Percentiles rank a stretch among this genome's conserved stretches.
Conservation (phyloP, 495 filamentous ascomycete species). For the Penicillium diatomitis region DNA sequence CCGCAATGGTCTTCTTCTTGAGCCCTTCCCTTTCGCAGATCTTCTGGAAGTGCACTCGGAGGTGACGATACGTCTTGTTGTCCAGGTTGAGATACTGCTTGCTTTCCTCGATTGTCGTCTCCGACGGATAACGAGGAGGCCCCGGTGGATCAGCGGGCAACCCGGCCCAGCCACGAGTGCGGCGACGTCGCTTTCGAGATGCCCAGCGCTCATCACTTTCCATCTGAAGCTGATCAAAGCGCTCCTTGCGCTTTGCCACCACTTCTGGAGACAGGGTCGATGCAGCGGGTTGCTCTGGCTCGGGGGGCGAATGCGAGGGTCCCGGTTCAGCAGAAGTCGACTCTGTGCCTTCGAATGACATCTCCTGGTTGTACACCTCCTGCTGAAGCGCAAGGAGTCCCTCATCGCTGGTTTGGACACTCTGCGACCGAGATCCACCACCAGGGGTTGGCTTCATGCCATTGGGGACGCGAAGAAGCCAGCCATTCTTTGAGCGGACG, state of each 20-base stretch:
- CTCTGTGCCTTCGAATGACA: slow-evolving; percentile 17
- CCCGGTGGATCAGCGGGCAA: slow-evolving; percentile 65
- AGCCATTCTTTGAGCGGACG: slow-evolving; percentile 55
- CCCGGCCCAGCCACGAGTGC: slow-evolving; percentile 61
- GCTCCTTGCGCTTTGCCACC: slow-evolving; percentile 45
- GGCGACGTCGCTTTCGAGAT: slow-evolving; percentile 60
- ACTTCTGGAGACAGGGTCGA: slow-evolving; percentile 43
- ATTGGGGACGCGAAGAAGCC: slow-evolving; percentile 52
- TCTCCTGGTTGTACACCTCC: slow-evolving; percentile 31
- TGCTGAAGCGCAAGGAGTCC: slow-evolving; percentile 33
- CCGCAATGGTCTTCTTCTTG: slow-evolving; percentile 65
- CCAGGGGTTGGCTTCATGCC: slow-evolving; percentile 39
- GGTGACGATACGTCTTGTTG: slow-evolving; percentile 48
- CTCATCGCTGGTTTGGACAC: slow-evolving; percentile 28
- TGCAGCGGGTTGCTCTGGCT: slow-evolving; percentile 13
- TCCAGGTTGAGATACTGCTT: slow-evolving; percentile 61
- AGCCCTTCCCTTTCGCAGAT: slow-evolving; percentile 60
- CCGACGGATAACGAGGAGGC: slow-evolving; percentile 70
- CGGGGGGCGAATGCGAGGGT: not conserved
- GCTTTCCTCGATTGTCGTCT: slow-evolving; percentile 73
- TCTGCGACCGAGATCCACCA: slow-evolving; percentile 5
- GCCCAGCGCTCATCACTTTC: slow-evolving; percentile 58
- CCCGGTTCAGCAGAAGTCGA: slow-evolving; percentile 12
- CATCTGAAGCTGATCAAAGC: slow-evolving; percentile 46
- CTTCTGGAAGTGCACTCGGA: slow-evolving; percentile 56